Evolutionary conservation across 139 green algal species (phyloP).

Genomic region (Chlamydomonas sp.): DNA sequence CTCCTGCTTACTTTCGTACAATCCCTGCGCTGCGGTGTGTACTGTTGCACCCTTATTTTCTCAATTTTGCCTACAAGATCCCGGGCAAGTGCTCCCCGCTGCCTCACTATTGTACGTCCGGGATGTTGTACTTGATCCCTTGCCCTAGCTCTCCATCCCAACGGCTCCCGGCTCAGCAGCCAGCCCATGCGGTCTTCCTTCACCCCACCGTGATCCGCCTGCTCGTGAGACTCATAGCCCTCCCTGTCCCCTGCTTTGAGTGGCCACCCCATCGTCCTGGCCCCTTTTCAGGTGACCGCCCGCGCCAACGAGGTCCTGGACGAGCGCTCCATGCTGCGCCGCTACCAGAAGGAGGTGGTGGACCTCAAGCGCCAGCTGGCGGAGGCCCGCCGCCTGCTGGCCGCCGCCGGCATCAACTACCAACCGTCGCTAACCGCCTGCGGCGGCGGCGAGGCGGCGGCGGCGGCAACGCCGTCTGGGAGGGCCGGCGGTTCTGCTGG

Average conservation of each 20-base stretch:
- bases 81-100: too few relatives aligned
- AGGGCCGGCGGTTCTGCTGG: not conserved
- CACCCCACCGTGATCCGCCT: not conserved
- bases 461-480: not conserved
- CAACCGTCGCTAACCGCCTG: not conserved
- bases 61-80: not conserved
- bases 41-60: not conserved
- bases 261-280: not conserved
- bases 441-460: not conserved
- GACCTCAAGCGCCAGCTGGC: slow-evolving; percentile 83
- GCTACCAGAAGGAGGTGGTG: slow-evolving; percentile 87
- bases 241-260: not conserved
- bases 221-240: not conserved
- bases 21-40: not conserved
- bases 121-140: too few relatives aligned
- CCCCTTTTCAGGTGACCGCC: slow-evolving; percentile 25
- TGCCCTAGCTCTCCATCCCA: too few relatives aligned
- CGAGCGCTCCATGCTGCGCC: slow-evolving; percentile 80
- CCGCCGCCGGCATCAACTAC: not conserved
- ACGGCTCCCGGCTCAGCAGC: too few relatives aligned
- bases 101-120: too few relatives aligned
- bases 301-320: slow-evolving; percentile 83
- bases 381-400: slow-evolving; percentile 3
- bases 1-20: not conserved
- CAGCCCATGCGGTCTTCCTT: not conserved